Base-by-base conservation (phyloP, 2,329 filamentous ascomycete genomes). In the Stachybotrys echinatus region DNA sequence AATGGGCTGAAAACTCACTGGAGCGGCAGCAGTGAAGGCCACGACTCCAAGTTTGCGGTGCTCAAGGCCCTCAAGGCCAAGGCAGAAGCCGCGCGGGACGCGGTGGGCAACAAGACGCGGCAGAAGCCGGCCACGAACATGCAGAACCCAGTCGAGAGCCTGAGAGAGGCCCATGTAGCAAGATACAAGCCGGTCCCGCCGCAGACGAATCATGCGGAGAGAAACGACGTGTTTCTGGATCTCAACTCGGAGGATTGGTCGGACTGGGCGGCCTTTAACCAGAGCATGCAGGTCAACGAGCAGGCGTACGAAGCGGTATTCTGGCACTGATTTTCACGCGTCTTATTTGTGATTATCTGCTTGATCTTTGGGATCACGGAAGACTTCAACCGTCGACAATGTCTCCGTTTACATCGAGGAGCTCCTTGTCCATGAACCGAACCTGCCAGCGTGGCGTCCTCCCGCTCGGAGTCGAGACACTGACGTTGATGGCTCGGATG, bases 401-500 rank as follows among this genome's bases (percentile, higher is more conserved):
- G n/a, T n/a, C n/a, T n/a, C n/a, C n/a, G n/a, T n/a, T n/a, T n/a
- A n/a, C n/a, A n/a, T n/a, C n/a, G n/a, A n/a, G n/a, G n/a, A n/a
- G n/a, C n/a, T n/a, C n/a, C n/a, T n/a, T n/a, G n/a, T n/a, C n/a
- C n/a, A n/a, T n/a, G n/a, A n/a, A n/a, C n/a, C n/a, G n/a, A n/a
- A n/a, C n/a, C n/a, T n/a, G n/a, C n/a, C n/a, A n/a, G n/a, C n/a
- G n/a, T n/a, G n/a, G n/a, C n/a, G n/a, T n/a, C n/a, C n/a, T n/a
- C n/a, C n/a, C n/a, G n/a, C n/a, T n/a, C n/a, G n/a, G n/a, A n/a
- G n/a, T n/a, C n/a, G n/a, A n/a, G n/a, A 81, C 73, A 27, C 72
- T 62, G 37, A 81, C 74, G 45, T 71, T 65, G 21, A 62, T 61
- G 0, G 69, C 68, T 12, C 68, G 67, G 54, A 84, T 84, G 51